Percentiles rank a stretch among this genome's conserved stretches.
Evolutionary conservation across 192 early-diverging fungal species (phyloP).

Genomic region (Gryganskiella cystojenkinii): DNA sequence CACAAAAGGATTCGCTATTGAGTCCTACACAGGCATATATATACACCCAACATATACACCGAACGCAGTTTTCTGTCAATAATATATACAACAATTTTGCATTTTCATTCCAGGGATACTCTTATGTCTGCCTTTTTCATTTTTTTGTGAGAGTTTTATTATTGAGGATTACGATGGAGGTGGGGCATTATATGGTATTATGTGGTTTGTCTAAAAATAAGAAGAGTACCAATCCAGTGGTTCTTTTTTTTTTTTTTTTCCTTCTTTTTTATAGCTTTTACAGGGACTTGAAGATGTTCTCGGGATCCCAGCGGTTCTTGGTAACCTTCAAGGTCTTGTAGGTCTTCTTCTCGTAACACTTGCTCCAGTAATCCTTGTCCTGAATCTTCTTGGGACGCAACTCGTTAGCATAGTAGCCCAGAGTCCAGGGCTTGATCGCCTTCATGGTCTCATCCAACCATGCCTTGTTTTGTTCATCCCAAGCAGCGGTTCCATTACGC

Average conservation of each 20-base stretch:
- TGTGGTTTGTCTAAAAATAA: background rate
- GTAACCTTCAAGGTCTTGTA: conserved; percentile 42
- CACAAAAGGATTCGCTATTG: background rate
- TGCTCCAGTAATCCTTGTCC: conserved; percentile 43
- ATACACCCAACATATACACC: no score
- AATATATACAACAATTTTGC: no score
- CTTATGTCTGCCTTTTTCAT: no score
- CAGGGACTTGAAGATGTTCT: conserved; percentile 51
- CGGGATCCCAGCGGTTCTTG: conserved; percentile 51
- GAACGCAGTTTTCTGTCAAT: no score
- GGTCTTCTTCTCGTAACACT: conserved; percentile 52
- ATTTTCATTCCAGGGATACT: no score
- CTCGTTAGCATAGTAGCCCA: conserved; percentile 53
- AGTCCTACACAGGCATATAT: background rate
- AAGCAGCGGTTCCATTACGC: conserved; percentile 44
- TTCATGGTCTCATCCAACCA: conserved; percentile 54
- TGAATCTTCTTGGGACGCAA: conserved; percentile 47
- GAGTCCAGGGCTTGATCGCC: conserved; percentile 40
- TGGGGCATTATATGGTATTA: no score
- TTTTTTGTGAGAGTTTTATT: no score
- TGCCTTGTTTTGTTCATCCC: conserved; percentile 39
- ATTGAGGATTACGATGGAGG: no score
- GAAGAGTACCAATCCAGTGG: background rate
- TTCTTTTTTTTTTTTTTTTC: no score
- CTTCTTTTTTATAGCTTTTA: no score